phyloP scores from a whole-genome alignment of 1,139 yeast genomes.

The Geotrichum reessii region DNA sequence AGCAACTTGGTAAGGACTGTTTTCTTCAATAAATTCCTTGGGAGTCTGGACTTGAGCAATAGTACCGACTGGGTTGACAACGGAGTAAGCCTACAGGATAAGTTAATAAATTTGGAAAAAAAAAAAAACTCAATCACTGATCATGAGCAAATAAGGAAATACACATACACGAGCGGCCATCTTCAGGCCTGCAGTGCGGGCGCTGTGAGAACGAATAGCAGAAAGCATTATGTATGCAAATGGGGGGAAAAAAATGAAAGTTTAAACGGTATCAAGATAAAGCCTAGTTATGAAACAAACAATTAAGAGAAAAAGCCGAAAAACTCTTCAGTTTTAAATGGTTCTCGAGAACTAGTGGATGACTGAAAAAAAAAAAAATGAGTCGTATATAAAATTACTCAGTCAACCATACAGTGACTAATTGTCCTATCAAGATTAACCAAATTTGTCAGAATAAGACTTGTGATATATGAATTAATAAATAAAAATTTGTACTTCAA shows the following conservation, averaged over 20 bases:
- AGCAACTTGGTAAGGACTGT: slow-evolving; percentile 62
- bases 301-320: background rate
- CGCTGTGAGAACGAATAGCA: slow-evolving; percentile 7
- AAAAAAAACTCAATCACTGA: background rate
- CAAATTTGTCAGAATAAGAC: background rate
- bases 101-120: background rate
- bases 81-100: background rate
- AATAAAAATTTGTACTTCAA: background rate
- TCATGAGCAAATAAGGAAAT: background rate
- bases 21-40: slow-evolving; percentile 35
- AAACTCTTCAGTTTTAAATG: background rate
- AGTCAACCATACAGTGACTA: too few species aligned
- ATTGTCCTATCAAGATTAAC: background rate
- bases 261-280: background rate
- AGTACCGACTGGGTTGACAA: background rate
- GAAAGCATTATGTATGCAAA: slow-evolving; percentile 11
- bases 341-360: background rate
- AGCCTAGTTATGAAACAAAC: background rate
- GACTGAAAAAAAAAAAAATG: background rate
- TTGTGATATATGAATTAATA: background rate
- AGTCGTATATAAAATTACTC: too few species aligned
- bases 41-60: slow-evolving; percentile 1
- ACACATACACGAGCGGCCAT: slow-evolving; percentile 11
- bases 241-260: background rate
- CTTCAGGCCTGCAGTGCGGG: slow-evolving; percentile 3